Evolutionary conservation across 441 rosid species (phyloP), one percentile per base, ranked within the genome.

Genomic region (Kokia cookei): DNA sequence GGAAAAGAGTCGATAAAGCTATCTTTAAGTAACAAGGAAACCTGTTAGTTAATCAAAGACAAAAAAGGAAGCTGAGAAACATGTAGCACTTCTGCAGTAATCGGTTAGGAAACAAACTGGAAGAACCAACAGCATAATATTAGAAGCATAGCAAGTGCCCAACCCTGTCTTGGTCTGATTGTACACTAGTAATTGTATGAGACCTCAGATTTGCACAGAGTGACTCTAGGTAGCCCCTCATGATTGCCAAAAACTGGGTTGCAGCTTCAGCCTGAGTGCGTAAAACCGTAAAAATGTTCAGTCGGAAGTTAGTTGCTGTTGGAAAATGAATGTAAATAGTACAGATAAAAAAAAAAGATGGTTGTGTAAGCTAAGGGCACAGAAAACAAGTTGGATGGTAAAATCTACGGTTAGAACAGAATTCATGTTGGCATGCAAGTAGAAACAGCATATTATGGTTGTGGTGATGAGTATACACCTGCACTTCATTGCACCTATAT

Each of bases 1-100:
- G 94, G 91, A 81, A 96, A 96, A 58, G 99, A 96, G 80, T 93
- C 99, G 26, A 93, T 83, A 77, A 86, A 92, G 80, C 97, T 96
- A 84, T 96, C 98, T 78, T 96, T 96, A 53, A 96, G 92, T 73
- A 96, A 96, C 81, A 96, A 81, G 61, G 96, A 96, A 70, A 96
- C 98, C 99, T 96, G 89, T 64, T 76, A 74, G 62, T 26, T 57
- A 77, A 60, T 42, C 14, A 60, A 71, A 67, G 51, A 63, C 65
- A 4, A 37, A 61, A 57, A 69, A 71, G 13, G 51, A 81, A 61
- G 77, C 24, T 59, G 66, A 22, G 22, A 69, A 68, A 32, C 59
- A 48, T 66, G 29, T 55, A 35, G 42, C 35, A 65, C 12, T n/a
- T 24, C 42, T 6, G 26, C 32, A 40, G 12, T 11, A 15, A 60